These are phyloP conservation scores for Neonectria coccinea DNA, from an alignment of 2,329 filamentous ascomycete genomes.

Conservation along the genomic window DNA sequence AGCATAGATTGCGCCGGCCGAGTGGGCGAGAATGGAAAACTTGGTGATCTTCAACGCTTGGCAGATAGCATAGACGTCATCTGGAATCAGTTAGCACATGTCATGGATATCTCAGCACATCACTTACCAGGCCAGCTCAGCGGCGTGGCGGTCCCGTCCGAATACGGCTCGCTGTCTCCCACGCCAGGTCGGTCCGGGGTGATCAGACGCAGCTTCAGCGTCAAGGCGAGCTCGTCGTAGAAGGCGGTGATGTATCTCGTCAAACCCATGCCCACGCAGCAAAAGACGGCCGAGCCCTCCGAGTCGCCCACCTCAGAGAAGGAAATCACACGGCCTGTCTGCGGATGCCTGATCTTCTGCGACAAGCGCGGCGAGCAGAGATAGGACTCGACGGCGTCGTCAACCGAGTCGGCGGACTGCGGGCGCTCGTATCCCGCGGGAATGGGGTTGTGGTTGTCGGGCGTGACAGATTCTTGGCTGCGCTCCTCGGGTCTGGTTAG, in stretches of 20 bases:
- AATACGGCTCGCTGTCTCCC: conserved; percentile 88
- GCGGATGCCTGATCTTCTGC: conserved; percentile 87
- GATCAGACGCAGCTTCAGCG: conserved; percentile 88
- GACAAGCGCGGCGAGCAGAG: conserved; percentile 85
- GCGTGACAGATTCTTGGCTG: conserved; percentile 42
- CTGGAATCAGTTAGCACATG: conserved; percentile 52
- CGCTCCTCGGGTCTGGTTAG: conserved; percentile 56
- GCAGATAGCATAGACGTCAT: conserved; percentile 93
- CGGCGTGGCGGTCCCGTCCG: conserved; percentile 85
- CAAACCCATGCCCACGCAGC: conserved; percentile 97
- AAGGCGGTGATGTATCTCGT: conserved; percentile 97
- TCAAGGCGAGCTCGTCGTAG: conserved; percentile 93
- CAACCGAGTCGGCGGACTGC: conserved; percentile 85
- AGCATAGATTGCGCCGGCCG: conserved; percentile 97
- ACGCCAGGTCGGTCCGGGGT: conserved; percentile 95
- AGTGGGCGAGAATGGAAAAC: conserved; percentile 96
- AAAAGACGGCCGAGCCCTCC: conserved; percentile 90
- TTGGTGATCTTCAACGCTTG: conserved; percentile 92
- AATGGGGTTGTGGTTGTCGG: conserved; percentile 46
- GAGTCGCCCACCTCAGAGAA: conserved; percentile 98
- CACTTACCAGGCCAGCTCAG: conserved; percentile 90
- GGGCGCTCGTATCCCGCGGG: conserved; percentile 76
- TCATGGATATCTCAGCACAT: background rate
- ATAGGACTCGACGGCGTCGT: conserved; percentile 88
- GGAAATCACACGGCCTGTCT: conserved; percentile 87